Conservation (phyloP, 2,329 filamentous ascomycete genomes). For the Tolypocladium tropicale region DNA sequence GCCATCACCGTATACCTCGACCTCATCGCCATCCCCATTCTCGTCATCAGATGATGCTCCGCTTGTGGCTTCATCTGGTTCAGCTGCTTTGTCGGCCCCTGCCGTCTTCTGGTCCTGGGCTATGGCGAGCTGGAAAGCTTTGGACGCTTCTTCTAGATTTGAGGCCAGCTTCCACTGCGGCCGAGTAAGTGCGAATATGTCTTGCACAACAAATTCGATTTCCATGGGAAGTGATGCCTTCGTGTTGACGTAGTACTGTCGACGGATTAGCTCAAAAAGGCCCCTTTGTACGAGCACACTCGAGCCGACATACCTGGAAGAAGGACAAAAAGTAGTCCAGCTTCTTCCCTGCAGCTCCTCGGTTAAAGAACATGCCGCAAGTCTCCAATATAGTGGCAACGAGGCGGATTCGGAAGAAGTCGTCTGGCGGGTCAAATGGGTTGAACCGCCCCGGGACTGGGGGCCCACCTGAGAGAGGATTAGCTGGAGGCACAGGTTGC, state of each 20-base stretch:
- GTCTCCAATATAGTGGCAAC: conserved; percentile 86
- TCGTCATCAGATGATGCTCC: conserved; percentile 69
- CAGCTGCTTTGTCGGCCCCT: conserved; percentile 56
- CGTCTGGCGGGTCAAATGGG: conserved; percentile 76
- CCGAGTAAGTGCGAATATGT: conserved; percentile 74
- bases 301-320: conserved; percentile 53
- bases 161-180: conserved; percentile 87
- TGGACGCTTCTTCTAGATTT: conserved; percentile 72
- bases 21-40: conserved; percentile 55
- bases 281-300: not conserved
- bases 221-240: conserved; percentile 92
- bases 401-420: conserved; percentile 90
- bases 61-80: conserved; percentile 64
- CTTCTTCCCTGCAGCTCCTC: conserved; percentile 90
- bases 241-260: conserved; percentile 82
- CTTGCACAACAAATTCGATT: conserved; percentile 91
- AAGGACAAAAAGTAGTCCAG: conserved; percentile 95
- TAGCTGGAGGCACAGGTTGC: not conserved
- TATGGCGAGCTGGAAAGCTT: conserved; percentile 78
- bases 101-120: conserved; percentile 79
- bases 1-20: conserved; percentile 48
- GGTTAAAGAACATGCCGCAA: conserved; percentile 91
- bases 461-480: conserved; percentile 52
- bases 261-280: conserved; percentile 1
- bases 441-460: conserved; percentile 70